Conservation (phyloP, 805 yeast species). For the Nakazawaea molendinolei region DNA sequence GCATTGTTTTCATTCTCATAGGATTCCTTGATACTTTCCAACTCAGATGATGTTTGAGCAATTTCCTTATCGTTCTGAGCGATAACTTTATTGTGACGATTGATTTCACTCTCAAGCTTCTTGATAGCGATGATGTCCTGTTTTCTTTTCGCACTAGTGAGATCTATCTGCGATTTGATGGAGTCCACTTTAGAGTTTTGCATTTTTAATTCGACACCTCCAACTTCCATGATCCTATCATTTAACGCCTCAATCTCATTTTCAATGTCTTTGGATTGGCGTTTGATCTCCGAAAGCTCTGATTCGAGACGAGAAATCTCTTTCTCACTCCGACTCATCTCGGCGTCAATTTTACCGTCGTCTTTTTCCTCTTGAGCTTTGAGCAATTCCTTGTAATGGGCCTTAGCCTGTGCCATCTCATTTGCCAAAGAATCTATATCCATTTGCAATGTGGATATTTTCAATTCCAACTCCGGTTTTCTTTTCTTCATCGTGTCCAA, state of each 20-base stretch:
- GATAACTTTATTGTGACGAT: conserved; percentile 44
- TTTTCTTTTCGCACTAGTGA: conserved; percentile 47
- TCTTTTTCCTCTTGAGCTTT: conserved; percentile 14
- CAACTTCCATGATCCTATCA: conserved; percentile 79
- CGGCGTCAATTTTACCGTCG: conserved; percentile 14
- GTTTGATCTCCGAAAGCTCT: conserved; percentile 30
- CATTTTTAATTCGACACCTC: conserved; percentile 77
- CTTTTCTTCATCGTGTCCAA: conserved; percentile 54
- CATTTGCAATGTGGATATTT: conserved; percentile 49
- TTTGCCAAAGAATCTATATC: conserved; percentile 57
- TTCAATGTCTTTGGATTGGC: conserved; percentile 50
- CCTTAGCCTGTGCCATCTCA: conserved; percentile 43
- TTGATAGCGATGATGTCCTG: conserved; percentile 49
- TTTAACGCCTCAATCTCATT: conserved; percentile 54
- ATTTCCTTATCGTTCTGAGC: conserved; percentile 43
- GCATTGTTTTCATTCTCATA: conserved; percentile 23
- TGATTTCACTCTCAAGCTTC: conserved; percentile 59
- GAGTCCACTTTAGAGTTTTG: conserved; percentile 83
- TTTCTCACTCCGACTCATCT: conserved; percentile 22
- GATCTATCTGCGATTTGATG: conserved; percentile 56
- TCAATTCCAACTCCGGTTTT: conserved; percentile 62
- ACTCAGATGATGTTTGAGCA: conserved; percentile 24
- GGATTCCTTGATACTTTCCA: conserved; percentile 25
- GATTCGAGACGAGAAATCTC: conserved; percentile 25
- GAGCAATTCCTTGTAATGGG: conserved; percentile 32